A percentile compares a stretch with the other conserved stretches of the same genome.
phyloP scores from a whole-genome alignment of 2,329 filamentous ascomycete species.

The Aureobasidium melanogenum region DNA sequence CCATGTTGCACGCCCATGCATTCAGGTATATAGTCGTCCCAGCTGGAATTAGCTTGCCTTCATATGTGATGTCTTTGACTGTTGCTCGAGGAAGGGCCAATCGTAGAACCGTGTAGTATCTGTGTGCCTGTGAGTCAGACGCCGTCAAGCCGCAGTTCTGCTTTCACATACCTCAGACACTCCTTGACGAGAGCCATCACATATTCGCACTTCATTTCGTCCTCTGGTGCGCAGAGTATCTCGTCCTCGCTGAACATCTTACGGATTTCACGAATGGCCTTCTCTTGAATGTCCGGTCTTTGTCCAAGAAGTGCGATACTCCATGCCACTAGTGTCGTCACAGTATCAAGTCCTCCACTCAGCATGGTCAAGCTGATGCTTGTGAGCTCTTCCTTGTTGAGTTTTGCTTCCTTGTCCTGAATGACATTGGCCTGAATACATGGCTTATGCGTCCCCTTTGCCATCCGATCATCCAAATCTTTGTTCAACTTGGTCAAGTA shows the following conservation, averaged over 20 bases:
- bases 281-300: constrained; percentile 53
- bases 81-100: constrained; percentile 54
- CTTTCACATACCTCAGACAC: constrained; percentile 40
- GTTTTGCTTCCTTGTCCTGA: constrained; percentile 52
- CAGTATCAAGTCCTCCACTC: constrained; percentile 57
- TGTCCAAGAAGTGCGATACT: constrained; percentile 52
- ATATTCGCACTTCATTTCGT: constrained; percentile 57
- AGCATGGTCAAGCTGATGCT: constrained; percentile 62
- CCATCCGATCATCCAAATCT: constrained; percentile 52
- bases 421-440: constrained; percentile 63
- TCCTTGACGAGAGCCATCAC: constrained; percentile 56
- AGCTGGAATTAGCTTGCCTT: constrained; percentile 50
- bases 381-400: constrained; percentile 54
- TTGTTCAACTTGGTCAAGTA: constrained; percentile 51
- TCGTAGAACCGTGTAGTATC: constrained; percentile 55
- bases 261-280: constrained; percentile 48
- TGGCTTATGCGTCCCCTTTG: constrained; percentile 50
- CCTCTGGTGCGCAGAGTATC: constrained; percentile 51
- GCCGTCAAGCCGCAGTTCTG: not conserved
- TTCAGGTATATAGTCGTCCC: constrained; percentile 59
- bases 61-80: constrained; percentile 50
- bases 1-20: constrained; percentile 61
- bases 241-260: constrained; percentile 43
- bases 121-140: constrained; percentile 14
- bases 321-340: constrained; percentile 59